Base-by-base conservation (phyloP, 2,329 filamentous ascomycete species). In the Thermothelomyces thermophilus region DNA sequence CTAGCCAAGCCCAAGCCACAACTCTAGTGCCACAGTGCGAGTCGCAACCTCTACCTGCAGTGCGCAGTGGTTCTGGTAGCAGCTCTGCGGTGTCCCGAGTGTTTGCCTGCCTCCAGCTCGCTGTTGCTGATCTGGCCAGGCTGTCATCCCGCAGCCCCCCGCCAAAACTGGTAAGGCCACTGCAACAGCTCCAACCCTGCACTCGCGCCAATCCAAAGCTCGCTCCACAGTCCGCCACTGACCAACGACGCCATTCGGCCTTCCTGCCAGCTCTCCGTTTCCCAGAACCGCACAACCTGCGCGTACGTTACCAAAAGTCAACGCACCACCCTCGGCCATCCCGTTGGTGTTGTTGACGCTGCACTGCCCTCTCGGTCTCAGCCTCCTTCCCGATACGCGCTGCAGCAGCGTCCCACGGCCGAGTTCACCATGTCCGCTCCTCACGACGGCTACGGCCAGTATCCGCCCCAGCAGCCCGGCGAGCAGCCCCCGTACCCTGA, bases 361-460 rank as follows among this genome's bases (percentile, higher is more conserved):
- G 49, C 52, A 52, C 43, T 30, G 52, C 46, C 34, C n/a, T n/a
- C n/a, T n/a, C 46, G 40, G 46, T 47, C 51, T 44, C 44, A 39
- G 41, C 28, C 39, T 41, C 41, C 31, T 19, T 44, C 39, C 36
- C n/a, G 44, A 61, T 60, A 51, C 46, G 51, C 41, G 52, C 52
- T 46, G 42, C 51, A 51, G 56, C 56, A 58, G 56, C 60, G 53
- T 52, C 59, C 40, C 55, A 50, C 47, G 56, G 31, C 51, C 46
- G 47, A 50, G 42, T 47, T 62, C 58, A 63, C 37, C 64, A 82
- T 82, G 78, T 77, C 78, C 62, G 76, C 76, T 61, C 75, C 75
- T 56, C 70, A 71, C 60, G 75, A 80, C 54, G 74, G 73, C 66
- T 75, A 77, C 64, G 72, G 73, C 67, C 73, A 77, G 58, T 71